Conservation (phyloP, 495 filamentous ascomycete genomes). For the Cenococcum geophilum region DNA sequence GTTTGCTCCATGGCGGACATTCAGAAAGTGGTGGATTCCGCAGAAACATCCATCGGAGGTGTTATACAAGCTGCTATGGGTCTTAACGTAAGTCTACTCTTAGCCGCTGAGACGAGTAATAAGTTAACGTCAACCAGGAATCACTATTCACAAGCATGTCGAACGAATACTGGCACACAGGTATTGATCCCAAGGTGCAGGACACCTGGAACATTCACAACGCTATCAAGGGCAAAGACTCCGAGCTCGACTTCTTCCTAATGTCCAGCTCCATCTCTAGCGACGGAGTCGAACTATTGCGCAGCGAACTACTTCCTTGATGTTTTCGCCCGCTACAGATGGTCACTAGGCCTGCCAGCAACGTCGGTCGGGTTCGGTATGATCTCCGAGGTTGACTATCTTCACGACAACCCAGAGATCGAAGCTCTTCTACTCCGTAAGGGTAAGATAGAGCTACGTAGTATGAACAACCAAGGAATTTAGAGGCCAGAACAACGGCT, state of each 20-base stretch:
- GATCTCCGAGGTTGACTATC: slow-evolving; percentile 18
- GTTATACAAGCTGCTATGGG: slow-evolving; percentile 25
- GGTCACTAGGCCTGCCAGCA: slow-evolving; percentile 11
- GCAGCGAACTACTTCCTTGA: slow-evolving; percentile 9
- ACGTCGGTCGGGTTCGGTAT: slow-evolving; percentile 24
- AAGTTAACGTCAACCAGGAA: background rate
- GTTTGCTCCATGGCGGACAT: background rate
- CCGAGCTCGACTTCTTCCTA: slow-evolving; percentile 15
- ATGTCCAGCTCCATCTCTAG: background rate
- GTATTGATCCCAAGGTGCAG: slow-evolving; percentile 5
- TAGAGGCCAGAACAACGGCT: too few species aligned
- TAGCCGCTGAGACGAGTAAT: background rate
- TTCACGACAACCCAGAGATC: background rate
- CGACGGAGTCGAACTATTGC: slow-evolving; percentile 4
- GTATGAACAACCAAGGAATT: too few species aligned
- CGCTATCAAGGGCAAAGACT: background rate
- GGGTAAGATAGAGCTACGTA: too few species aligned
- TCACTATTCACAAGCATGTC: slow-evolving; percentile 25
- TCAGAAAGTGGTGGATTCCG: background rate
- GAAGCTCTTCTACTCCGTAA: background rate
- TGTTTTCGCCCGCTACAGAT: slow-evolving; percentile 17
- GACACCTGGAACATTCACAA: slow-evolving; percentile 16
- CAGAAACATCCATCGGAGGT: slow-evolving; percentile 20
- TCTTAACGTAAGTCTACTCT: slow-evolving; percentile 5
- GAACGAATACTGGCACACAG: background rate